Conservation (phyloP, 306 rosid species). For the Mucuna pruriens region DNA sequence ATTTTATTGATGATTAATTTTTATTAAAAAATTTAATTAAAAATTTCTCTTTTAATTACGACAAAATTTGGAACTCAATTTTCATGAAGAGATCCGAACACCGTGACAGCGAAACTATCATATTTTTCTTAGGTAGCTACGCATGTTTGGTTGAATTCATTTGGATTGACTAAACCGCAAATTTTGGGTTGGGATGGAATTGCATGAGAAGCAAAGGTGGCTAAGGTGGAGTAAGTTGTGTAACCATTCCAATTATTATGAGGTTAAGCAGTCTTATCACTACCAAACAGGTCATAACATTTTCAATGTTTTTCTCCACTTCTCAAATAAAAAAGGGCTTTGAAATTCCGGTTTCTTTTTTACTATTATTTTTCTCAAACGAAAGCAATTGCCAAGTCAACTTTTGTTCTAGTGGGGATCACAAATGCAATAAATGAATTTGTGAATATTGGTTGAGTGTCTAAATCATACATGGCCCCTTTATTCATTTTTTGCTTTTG, state of each 20-base stretch:
- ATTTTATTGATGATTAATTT: too few relatives aligned
- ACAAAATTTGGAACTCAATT: too few relatives aligned
- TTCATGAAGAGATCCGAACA: too few relatives aligned
- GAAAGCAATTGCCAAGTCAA: slow-evolving; percentile 12
- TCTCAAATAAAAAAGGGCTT: background rate
- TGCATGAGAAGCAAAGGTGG: slow-evolving; percentile 58
- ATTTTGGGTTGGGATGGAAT: slow-evolving; percentile 28
- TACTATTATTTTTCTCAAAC: background rate
- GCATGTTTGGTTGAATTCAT: background rate
- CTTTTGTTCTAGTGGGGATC: slow-evolving; percentile 10
- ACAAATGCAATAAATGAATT: background rate
- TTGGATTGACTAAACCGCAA: slow-evolving; percentile 34
- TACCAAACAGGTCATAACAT: slow-evolving; percentile 38
- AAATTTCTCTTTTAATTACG: too few relatives aligned
- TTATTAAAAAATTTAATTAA: too few relatives aligned
- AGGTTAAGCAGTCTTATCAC: slow-evolving; percentile 50
- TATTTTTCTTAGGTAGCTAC: background rate
- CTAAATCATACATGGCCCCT: background rate
- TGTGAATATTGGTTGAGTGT: slow-evolving; percentile 27
- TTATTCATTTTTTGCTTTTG: background rate
- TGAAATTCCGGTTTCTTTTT: background rate
- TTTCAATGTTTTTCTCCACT: background rate
- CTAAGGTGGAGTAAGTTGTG: slow-evolving; percentile 41
- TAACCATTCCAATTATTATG: slow-evolving; percentile 23
- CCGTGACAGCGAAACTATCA: too few relatives aligned